Conservation (phyloP, 192 early-diverging fungal genomes). For the Phlyctochytrium arcticum region DNA sequence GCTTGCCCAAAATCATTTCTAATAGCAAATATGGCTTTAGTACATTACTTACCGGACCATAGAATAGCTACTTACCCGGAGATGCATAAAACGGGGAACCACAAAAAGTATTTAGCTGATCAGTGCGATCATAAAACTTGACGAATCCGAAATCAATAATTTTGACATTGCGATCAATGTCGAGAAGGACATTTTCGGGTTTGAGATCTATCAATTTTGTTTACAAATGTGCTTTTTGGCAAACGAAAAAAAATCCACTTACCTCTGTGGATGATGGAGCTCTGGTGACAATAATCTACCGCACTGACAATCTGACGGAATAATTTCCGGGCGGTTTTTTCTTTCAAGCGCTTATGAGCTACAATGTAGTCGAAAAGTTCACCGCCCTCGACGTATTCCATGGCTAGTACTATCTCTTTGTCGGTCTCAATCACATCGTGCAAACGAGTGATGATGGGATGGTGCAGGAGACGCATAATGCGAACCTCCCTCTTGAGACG, state of each 20-base stretch:
- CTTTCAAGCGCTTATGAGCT: slow-evolving; percentile 80
- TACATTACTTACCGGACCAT: background rate
- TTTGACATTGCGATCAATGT: slow-evolving; percentile 51
- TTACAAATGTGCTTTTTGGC: background rate
- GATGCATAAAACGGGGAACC: slow-evolving; percentile 56
- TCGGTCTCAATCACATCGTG: slow-evolving; percentile 91
- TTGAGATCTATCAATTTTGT: slow-evolving; percentile 68
- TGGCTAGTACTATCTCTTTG: slow-evolving; percentile 78
- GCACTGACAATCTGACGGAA: slow-evolving; percentile 55
- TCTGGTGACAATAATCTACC: slow-evolving; percentile 54
- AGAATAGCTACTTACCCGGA: slow-evolving; percentile 33
- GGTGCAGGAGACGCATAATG: slow-evolving; percentile 56
- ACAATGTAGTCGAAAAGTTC: slow-evolving; percentile 93
- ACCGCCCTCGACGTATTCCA: slow-evolving; percentile 84
- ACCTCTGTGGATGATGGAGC: slow-evolving; percentile 54
- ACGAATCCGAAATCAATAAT: slow-evolving; percentile 57
- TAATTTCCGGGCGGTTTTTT: slow-evolving; percentile 53
- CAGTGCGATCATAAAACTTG: slow-evolving; percentile 39
- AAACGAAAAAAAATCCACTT: background rate
- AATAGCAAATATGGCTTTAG: slow-evolving; percentile 15
- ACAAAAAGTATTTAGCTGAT: slow-evolving; percentile 50
- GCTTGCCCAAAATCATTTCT: slow-evolving; percentile 73
- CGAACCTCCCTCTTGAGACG: slow-evolving; percentile 55
- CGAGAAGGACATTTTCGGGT: slow-evolving; percentile 87
- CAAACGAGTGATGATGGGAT: slow-evolving; percentile 77